Conservation (phyloP, 352 stramenopile genomes). For the Phytophthora tentaculata region DNA sequence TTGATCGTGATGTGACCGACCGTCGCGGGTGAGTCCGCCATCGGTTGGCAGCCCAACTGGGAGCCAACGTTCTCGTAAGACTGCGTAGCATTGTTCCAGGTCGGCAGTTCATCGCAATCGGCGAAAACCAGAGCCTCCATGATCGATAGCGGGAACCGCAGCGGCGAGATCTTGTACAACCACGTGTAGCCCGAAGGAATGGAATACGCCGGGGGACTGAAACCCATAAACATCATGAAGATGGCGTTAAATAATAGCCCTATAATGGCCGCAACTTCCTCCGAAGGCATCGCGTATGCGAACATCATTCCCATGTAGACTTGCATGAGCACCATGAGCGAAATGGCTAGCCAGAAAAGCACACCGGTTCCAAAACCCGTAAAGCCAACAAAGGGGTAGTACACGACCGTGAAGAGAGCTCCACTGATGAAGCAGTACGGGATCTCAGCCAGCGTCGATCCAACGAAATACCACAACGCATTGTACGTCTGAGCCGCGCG, state of each 20-base stretch:
- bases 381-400: constrained; percentile 48
- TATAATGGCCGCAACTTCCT: constrained; percentile 43
- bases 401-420: constrained; percentile 48
- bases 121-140: constrained; percentile 36
- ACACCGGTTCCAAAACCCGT: constrained; percentile 27
- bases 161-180: constrained; percentile 48
- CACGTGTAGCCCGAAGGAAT: constrained; percentile 26
- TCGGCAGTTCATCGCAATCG: constrained; percentile 33
- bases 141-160: constrained; percentile 40
- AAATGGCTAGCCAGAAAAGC: constrained; percentile 33
- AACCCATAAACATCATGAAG: constrained; percentile 51
- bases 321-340: constrained; percentile 39
- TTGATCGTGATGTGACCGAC: constrained; percentile 28
- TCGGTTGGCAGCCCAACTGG: constrained; percentile 29
- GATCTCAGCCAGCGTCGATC: constrained; percentile 64
- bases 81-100: constrained; percentile 24
- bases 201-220: constrained; percentile 14
- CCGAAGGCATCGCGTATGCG: constrained; percentile 35
- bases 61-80: constrained; percentile 30
- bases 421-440: constrained; percentile 54
- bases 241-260: constrained; percentile 41
- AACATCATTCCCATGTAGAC: constrained; percentile 48
- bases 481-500: constrained; percentile 85
- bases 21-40: constrained; percentile 23
- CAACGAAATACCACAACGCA: constrained; percentile 61